Evolutionary conservation across 495 filamentous ascomycete species (phyloP), one percentile per base, ranked within the genome.

Genomic region (Xylaria curta): DNA sequence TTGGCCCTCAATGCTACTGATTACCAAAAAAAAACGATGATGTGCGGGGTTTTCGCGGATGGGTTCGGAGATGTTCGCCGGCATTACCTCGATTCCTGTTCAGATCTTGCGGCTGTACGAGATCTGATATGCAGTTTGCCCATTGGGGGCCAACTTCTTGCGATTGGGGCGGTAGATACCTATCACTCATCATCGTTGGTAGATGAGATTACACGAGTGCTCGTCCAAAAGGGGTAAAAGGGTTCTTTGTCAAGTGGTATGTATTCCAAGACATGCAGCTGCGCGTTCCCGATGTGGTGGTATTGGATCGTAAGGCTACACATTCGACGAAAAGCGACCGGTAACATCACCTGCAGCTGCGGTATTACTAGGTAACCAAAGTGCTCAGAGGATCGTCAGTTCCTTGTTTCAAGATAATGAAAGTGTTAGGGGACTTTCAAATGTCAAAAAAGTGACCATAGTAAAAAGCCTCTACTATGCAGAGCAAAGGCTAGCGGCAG

Each of bases 41-140:
- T 64, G 56, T 70, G 68, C 47, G 68, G 68, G 60, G 47, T 19
- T 53, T 38, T 60, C 59, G 68, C 59, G 26, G 49, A 53, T 70
- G 58, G 21, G 28, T 62, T 70, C 68, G 68, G 68, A 59, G 53
- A 51, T n/a, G n/a, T 53, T 70, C 68, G 59, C 47, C 68, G 60
- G 24, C 46, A 53, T 63, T 44, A 33, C 38, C 38, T 63, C 33
- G 28, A 31, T 51, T 63, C n/a, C 36, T 56, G 13, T 53, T 53
- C 47, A 56, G 36, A 70, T 70, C 68, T 56, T 46, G 21, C 46
- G 40, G 56, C 58, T 59, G 68, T 62, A 47, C 36, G 24, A 70
- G 68, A 70, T 70, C 68, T 64, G 60, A 64, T 70, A 70, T 70
- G 68, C 60, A 70, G 59, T 70, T 70, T 70, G 59, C 59, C 47